A percentile compares a stretch with the other conserved stretches of the same genome.
Evolutionary conservation across 306 rosid species (phyloP).

Genomic region (Dalbergia cochinchinensis): DNA sequence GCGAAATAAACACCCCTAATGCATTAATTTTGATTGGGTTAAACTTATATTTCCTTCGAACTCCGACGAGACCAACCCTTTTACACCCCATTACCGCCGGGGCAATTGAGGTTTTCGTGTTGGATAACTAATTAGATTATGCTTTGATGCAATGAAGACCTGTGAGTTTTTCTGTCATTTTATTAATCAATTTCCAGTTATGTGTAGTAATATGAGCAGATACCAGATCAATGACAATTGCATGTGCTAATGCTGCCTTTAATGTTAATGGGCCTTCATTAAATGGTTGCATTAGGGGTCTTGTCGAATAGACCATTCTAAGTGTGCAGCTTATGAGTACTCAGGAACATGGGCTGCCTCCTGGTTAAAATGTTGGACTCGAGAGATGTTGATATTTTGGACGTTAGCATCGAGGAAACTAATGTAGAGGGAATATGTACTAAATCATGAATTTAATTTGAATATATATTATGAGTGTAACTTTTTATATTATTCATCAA

Average conservation of each 20-base stretch:
- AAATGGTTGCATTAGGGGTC: slow-evolving; percentile 51
- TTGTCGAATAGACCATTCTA: slow-evolving; percentile 49
- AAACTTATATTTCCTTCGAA: too few species aligned
- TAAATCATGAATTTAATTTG: background rate
- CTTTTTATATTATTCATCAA: too few species aligned
- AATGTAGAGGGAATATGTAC: background rate
- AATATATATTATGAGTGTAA: too few species aligned
- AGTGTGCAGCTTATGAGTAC: slow-evolving; percentile 29
- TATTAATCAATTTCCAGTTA: slow-evolving; percentile 31
- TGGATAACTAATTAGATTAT: slow-evolving; percentile 17
- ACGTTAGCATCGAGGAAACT: slow-evolving; percentile 37
- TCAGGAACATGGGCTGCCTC: slow-evolving; percentile 56
- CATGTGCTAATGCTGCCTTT: slow-evolving; percentile 59
- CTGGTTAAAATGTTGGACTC: slow-evolving; percentile 33
- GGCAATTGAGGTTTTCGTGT: slow-evolving; percentile 28
- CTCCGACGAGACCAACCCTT: too few species aligned
- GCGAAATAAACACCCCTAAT: too few species aligned
- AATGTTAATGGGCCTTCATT: slow-evolving; percentile 43
- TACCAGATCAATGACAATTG: slow-evolving; percentile 38
- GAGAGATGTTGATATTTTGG: slow-evolving; percentile 23
- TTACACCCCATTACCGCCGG: background rate
- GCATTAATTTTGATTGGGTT: too few species aligned
- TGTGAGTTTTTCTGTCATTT: background rate
- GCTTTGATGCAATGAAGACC: slow-evolving; percentile 38
- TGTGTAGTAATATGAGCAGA: slow-evolving; percentile 35